Percentiles rank a stretch among this genome's conserved stretches.
phyloP scores from a whole-genome alignment of 345 rosid species.

The Syzygium aromaticum region DNA sequence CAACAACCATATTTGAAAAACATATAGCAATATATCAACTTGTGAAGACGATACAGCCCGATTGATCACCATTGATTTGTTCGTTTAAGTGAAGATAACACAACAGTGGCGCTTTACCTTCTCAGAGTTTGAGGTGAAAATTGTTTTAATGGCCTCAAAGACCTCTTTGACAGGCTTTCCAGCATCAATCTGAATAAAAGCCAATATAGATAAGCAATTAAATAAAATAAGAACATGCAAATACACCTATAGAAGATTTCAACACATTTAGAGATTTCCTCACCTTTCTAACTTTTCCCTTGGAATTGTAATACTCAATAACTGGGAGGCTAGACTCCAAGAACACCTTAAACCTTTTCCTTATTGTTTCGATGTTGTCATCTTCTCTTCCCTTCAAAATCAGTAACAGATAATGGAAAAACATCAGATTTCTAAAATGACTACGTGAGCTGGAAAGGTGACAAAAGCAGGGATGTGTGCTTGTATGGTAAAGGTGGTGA shows the following conservation, averaged over 20 bases:
- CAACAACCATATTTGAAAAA: neutral
- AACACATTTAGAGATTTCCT: constrained; percentile 1
- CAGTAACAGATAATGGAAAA: neutral
- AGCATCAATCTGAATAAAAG: constrained; percentile 50
- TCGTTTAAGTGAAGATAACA: neutral
- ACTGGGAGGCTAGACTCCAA: constrained; percentile 56
- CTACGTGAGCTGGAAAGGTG: neutral
- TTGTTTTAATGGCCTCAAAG: constrained; percentile 41
- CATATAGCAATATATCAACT: neutral
- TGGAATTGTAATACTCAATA: constrained; percentile 31
- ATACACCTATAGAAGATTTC: neutral
- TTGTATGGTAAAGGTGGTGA: neutral
- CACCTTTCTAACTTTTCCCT: constrained; percentile 64
- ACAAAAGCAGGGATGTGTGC: neutral
- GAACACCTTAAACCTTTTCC: constrained; percentile 58
- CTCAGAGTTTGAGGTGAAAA: constrained; percentile 37
- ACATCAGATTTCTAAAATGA: neutral
- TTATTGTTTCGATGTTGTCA: constrained; percentile 55
- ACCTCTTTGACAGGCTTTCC: constrained; percentile 54
- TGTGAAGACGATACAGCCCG: neutral
- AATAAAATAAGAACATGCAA: neutral
- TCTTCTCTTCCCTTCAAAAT: constrained; percentile 63
- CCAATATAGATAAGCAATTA: neutral
- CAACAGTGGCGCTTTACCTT: constrained; percentile 20
- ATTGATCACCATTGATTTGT: neutral